Evolutionary conservation across 2,329 filamentous ascomycete species (phyloP).

Genomic region (Keithomyces neogunnii): DNA sequence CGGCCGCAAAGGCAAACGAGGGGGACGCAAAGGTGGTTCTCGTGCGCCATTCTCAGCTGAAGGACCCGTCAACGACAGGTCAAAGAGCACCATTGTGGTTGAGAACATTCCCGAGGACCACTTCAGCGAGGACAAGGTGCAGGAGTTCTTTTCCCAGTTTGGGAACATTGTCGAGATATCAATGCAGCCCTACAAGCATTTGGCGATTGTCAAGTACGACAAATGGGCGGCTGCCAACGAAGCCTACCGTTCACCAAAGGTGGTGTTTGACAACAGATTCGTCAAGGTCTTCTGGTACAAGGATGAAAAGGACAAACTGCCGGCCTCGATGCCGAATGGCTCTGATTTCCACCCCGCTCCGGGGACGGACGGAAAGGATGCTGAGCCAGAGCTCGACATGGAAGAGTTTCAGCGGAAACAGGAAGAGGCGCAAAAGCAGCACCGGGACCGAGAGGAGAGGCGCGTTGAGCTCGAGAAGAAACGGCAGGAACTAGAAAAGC

Average conservation of each 20-base stretch:
- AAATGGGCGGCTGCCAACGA: slow-evolving; percentile 57
- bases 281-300: slow-evolving; percentile 78
- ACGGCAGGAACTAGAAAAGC: slow-evolving; percentile 55
- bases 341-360: slow-evolving; percentile 8
- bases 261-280: slow-evolving; percentile 77
- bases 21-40: slow-evolving; percentile 25
- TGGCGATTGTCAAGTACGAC: slow-evolving; percentile 63
- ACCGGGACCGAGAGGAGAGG: slow-evolving; percentile 57
- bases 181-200: slow-evolving; percentile 56
- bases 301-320: slow-evolving; percentile 32
- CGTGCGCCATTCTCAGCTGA: slow-evolving; percentile 56
- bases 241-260: slow-evolving; percentile 69
- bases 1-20: slow-evolving; percentile 26
- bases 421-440: slow-evolving; percentile 59
- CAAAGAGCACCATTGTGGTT: slow-evolving; percentile 62
- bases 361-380: slow-evolving; percentile 12
- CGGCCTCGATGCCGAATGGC: slow-evolving; percentile 20
- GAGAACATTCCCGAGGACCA: slow-evolving; percentile 69
- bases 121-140: slow-evolving; percentile 56
- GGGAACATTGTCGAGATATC: slow-evolving; percentile 56
- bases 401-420: slow-evolving; percentile 63
- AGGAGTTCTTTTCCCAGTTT: slow-evolving; percentile 63
- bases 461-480: slow-evolving; percentile 54
- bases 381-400: slow-evolving; percentile 53
- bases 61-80: slow-evolving; percentile 53